Base-by-base conservation (phyloP, 2,329 filamentous ascomycete species). In the Diaporthe vexans region DNA sequence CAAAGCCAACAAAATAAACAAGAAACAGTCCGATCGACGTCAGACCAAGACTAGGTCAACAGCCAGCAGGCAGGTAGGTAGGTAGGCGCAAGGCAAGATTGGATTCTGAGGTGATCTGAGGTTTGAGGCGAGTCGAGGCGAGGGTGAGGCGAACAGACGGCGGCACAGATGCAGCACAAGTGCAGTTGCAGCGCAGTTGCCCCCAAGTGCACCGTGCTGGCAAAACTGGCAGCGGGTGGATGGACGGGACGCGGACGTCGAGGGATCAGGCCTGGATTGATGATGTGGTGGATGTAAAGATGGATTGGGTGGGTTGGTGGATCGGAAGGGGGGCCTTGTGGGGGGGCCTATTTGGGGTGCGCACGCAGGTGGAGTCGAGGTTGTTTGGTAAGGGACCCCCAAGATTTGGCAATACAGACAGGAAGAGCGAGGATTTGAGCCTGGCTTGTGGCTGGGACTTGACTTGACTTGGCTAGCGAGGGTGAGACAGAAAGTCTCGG, bases 401-500 rank as follows among this genome's bases (percentile, higher is more conserved):
- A 63, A 68, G 37, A 46, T 46, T 46, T 29, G 57, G 58, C 33
- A 29, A n/a, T n/a, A 63, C 58, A 24, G 63, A 40, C 46, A 46
- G n/a, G 46, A 54, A 24, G 29, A 72, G 59, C 46, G 70, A 63
- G 70, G 70, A 71, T 63, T 63, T 21, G 48, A 57, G 69, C 46
- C 51, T 29, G 57, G 51, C 21, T 67, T 67, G 63, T 40, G 63
- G 26, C 63, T 51, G 52, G 21, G 63, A 54, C 63, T 68, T 68
- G 63, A 68, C 63, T 68, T 68, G 63, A 68, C 63, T 54, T 40
- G 63, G 63, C 63, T 68, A 68, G 63, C 63, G 63, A 46, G 57
- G 51, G 70, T 72, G 70, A 72, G 70, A 72, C 70, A 72, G 70
- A 59, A 65, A 46, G 70, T 72, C 70, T 61, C 33, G 69, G 33